Evolutionary conservation across 139 green algal species (phyloP), one percentile per base, ranked within the genome.

Genomic region (Chlamydomonas asymmetrica): DNA sequence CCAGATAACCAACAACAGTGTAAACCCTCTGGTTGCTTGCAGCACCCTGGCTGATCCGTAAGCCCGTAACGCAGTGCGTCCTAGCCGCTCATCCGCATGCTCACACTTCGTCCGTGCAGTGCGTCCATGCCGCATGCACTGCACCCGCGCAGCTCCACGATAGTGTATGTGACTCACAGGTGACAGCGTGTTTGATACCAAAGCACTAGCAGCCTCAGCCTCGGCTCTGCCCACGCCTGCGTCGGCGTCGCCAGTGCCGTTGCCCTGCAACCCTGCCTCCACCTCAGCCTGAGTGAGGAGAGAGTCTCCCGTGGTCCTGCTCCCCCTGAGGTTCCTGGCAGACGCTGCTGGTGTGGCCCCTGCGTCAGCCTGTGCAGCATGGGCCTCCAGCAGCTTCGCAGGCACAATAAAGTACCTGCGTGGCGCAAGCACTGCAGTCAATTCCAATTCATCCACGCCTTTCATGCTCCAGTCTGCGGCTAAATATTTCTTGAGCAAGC

Each of bases 401-500:
- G 90, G 87, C 38, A 94, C 61, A 29, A 90, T 82, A 73, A 89
- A 94, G 77, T 78, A 94, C n/a, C 90, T 94, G 82, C 18, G 2
- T 29, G 37, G 34, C 25, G 20, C 34, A 9, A 63, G 48, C 29
- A 7, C 25, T 20, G 29, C 34, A 4, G 27, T 43, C 38, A 22
- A 38, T 41, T 57, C 4, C 35, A 4, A 23, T 8, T 31, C 34
- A 63, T 27, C 45, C 4, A 4, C 2, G 22, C 4, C n/a, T 31
- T 16, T 34, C 20, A 48, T 49, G 45, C 45, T 52, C 37, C 38
- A 37, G 37, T 23, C 16, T 31, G 22, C 22, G 23, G 8, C 38
- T 29, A 35, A 23, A 22, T 9, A 32, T 20, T 52, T 8, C 9
- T 8, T 27, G 39, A 10, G 37, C 63, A 20, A 32, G 45, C 45